Percentiles rank a stretch among this genome's conserved stretches.
phyloP scores from a whole-genome alignment of 140 eudicot genomes.

The Erigeron philadelphicus region DNA sequence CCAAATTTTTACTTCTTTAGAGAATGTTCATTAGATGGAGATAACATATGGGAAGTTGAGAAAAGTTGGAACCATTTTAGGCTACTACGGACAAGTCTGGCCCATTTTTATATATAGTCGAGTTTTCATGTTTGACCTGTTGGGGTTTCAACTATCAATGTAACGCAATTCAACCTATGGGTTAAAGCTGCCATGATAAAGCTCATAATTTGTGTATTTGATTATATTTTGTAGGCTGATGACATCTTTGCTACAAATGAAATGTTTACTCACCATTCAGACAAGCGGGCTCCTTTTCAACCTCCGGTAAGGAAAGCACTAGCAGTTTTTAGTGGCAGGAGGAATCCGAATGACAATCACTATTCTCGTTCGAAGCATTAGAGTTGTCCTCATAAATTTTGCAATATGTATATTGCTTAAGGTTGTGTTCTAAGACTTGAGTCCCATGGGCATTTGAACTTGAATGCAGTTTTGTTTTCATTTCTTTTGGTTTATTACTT shows the following conservation, averaged over 20 bases:
- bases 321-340: conserved; percentile 72
- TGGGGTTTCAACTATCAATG: too few relatives aligned
- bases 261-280: conserved; percentile 62
- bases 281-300: conserved; percentile 64
- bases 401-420: not conserved
- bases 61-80: not conserved
- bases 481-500: not conserved
- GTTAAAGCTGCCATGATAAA: not conserved
- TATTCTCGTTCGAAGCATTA: conserved; percentile 67
- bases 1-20: not conserved
- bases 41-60: not conserved
- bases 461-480: conserved; percentile 29
- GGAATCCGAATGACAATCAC: conserved; percentile 94
- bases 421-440: not conserved
- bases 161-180: not conserved
- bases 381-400: not conserved
- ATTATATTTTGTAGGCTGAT: conserved; percentile 39
- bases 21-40: too few relatives aligned
- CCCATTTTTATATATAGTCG: not conserved
- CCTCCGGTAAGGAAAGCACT: conserved; percentile 86
- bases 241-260: conserved; percentile 59
- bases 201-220: not conserved
- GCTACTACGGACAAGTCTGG: not conserved
- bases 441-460: conserved; percentile 11
- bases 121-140: not conserved